Evolutionary conservation across 2,329 filamentous ascomycete species (phyloP).

Genomic region (Fusarium hainanense): DNA sequence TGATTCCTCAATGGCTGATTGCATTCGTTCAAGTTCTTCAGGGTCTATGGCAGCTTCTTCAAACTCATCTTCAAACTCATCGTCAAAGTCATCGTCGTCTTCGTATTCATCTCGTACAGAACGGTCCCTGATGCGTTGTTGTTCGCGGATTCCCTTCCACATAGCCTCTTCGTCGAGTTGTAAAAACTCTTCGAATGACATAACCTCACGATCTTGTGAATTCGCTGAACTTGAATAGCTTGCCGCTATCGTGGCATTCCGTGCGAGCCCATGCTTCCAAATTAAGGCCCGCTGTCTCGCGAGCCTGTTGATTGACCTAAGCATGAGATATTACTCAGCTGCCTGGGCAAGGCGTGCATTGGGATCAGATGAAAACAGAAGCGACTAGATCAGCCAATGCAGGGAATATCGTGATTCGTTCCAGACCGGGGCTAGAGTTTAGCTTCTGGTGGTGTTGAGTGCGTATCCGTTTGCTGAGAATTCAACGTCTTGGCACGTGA

Average conservation of each 20-base stretch:
- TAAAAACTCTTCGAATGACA: neutral
- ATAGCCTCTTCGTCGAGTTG: neutral
- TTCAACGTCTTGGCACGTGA: slow-evolving; percentile 18
- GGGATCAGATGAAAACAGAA: neutral
- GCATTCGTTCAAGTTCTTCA: neutral
- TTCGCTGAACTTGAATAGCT: neutral
- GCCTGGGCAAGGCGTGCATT: neutral
- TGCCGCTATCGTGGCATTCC: neutral
- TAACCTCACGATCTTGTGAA: neutral
- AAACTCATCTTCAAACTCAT: neutral
- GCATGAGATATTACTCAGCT: slow-evolving; percentile 2
- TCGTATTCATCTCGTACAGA: neutral
- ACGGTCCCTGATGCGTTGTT: neutral
- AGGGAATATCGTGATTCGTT: neutral
- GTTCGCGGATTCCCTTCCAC: neutral
- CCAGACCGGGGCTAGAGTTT: neutral
- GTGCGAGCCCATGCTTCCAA: neutral
- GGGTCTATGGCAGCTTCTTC: neutral
- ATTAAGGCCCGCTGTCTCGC: neutral
- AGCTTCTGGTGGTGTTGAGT: neutral
- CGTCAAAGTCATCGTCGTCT: neutral
- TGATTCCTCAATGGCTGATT: neutral
- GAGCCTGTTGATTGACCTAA: slow-evolving; percentile 2
- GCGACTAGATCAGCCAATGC: neutral
- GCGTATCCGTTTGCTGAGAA: neutral